A percentile compares a stretch with the other conserved stretches of the same genome.
Conservation (phyloP, 768 basidiomycete genomes). For the Ramaria rubella region DNA sequence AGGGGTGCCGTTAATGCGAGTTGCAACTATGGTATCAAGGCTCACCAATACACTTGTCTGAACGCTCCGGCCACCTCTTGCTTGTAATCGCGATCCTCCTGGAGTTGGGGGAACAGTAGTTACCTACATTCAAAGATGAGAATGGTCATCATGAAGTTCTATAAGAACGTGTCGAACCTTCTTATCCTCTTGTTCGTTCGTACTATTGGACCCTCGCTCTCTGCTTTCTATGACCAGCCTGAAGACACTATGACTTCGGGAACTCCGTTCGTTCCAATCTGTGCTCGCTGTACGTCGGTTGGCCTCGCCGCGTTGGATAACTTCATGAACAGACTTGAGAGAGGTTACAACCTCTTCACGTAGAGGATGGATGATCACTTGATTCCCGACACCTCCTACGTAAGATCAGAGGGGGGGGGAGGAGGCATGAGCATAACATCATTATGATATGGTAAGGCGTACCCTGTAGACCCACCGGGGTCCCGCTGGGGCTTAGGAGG, state of each 20-base stretch:
- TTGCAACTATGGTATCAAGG: background rate
- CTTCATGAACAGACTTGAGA: slow-evolving; percentile 76
- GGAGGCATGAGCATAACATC: no score
- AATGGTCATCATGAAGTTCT: slow-evolving; percentile 43
- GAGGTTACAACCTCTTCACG: slow-evolving; percentile 93
- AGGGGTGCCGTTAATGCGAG: slow-evolving; percentile 1
- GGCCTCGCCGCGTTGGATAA: slow-evolving; percentile 79
- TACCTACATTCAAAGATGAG: slow-evolving; percentile 15
- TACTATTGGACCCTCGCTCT: slow-evolving; percentile 41
- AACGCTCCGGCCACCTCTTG: slow-evolving; percentile 72
- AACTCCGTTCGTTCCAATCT: slow-evolving; percentile 98
- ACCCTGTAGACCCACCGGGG: slow-evolving; percentile 9
- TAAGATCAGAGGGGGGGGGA: slow-evolving; percentile 43
- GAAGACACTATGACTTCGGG: slow-evolving; percentile 91
- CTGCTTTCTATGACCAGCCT: slow-evolving; percentile 87
- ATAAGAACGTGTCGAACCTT: slow-evolving; percentile 32
- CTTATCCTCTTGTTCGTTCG: slow-evolving; percentile 37
- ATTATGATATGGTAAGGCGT: slow-evolving; percentile 37
- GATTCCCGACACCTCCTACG: slow-evolving; percentile 59
- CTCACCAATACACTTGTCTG: slow-evolving; percentile 66
- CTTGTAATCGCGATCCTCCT: slow-evolving; percentile 62
- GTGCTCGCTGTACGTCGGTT: slow-evolving; percentile 88
- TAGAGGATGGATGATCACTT: slow-evolving; percentile 67
- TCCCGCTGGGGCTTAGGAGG: slow-evolving; percentile 40
- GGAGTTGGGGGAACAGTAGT: slow-evolving; percentile 37